These are phyloP conservation scores for Calocybe gambosa DNA, from an alignment of 1,284 basidiomycete species.

Conservation along the genomic window DNA sequence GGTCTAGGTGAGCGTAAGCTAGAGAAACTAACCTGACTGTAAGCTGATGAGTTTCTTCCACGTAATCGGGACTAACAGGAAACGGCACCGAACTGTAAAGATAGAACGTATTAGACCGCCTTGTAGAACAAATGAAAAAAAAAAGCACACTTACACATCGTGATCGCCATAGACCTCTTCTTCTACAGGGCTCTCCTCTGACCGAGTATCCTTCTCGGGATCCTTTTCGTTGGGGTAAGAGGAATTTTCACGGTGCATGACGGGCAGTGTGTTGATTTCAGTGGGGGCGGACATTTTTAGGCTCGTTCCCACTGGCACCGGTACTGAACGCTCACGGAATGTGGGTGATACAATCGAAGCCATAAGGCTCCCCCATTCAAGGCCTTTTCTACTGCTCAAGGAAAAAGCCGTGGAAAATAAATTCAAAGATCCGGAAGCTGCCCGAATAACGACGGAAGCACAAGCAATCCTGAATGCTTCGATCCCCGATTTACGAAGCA, in stretches of 20 bases:
- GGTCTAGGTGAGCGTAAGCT: too few relatives aligned
- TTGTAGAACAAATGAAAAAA: too few relatives aligned
- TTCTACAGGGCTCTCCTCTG: conserved; percentile 15
- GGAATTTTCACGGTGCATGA: conserved; percentile 9
- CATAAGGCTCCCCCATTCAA: too few relatives aligned
- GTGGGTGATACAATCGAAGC: conserved; percentile 8
- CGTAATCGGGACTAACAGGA: conserved; percentile 44
- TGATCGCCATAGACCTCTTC: conserved; percentile 27
- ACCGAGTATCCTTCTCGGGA: background rate
- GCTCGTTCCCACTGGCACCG: conserved; percentile 2
- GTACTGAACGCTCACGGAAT: conserved; percentile 1
- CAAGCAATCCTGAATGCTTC: conserved; percentile 4
- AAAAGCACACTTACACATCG: conserved; percentile 35
- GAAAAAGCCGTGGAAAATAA: conserved; percentile 5
- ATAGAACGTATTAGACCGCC: conserved; percentile 1
- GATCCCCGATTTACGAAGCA: conserved; percentile 4
- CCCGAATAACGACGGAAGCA: background rate
- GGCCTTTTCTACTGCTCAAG: conserved; percentile 11
- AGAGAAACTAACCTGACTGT: too few relatives aligned
- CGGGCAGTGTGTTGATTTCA: conserved; percentile 10
- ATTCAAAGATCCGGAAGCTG: conserved; percentile 9
- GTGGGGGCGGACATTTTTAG: conserved; percentile 20
- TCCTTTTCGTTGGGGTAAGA: conserved; percentile 21
- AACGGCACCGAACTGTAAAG: conserved; percentile 38
- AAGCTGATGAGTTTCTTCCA: conserved; percentile 49